Conservation (phyloP, 2,329 filamentous ascomycete species). For the Macroventuria anomochaeta region DNA sequence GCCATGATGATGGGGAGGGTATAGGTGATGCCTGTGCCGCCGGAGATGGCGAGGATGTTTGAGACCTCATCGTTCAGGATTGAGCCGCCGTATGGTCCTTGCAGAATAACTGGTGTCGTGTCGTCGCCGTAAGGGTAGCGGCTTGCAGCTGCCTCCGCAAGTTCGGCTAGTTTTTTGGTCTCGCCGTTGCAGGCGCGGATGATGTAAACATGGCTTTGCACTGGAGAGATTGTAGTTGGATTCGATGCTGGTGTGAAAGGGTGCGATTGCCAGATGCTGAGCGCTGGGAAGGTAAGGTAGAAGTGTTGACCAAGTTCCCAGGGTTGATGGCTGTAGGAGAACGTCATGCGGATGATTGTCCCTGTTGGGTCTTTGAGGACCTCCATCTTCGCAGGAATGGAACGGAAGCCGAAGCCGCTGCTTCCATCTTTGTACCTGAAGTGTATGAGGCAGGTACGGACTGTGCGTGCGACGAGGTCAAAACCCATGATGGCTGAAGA, state of each 20-base stretch:
- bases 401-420: constrained; percentile 60
- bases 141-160: constrained; percentile 21
- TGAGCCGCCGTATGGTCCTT: constrained; percentile 34
- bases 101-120: constrained; percentile 29
- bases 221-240: constrained; percentile 2
- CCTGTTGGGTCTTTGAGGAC: constrained; percentile 61
- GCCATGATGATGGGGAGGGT: constrained; percentile 32
- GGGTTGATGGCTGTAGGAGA: constrained; percentile 64
- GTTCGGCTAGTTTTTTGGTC: constrained; percentile 33
- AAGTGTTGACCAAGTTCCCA: constrained; percentile 75
- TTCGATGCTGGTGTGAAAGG: constrained; percentile 60
- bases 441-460: constrained; percentile 66
- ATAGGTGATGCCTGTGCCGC: constrained; percentile 41
- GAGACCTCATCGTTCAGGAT: constrained; percentile 19
- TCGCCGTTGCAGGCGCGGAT: constrained; percentile 40
- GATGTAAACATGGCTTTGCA: constrained; percentile 36
- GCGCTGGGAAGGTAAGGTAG: constrained; percentile 69
- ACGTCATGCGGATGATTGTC: constrained; percentile 66
- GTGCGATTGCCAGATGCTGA: constrained; percentile 74
- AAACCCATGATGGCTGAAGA: constrained; percentile 68
- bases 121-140: constrained; percentile 5
- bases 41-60: constrained; percentile 39
- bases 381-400: constrained; percentile 59
- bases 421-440: constrained; percentile 57
- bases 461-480: constrained; percentile 65